Base-by-base conservation (phyloP, 257 asterid genomes). In the Leptodermis oblonga region DNA sequence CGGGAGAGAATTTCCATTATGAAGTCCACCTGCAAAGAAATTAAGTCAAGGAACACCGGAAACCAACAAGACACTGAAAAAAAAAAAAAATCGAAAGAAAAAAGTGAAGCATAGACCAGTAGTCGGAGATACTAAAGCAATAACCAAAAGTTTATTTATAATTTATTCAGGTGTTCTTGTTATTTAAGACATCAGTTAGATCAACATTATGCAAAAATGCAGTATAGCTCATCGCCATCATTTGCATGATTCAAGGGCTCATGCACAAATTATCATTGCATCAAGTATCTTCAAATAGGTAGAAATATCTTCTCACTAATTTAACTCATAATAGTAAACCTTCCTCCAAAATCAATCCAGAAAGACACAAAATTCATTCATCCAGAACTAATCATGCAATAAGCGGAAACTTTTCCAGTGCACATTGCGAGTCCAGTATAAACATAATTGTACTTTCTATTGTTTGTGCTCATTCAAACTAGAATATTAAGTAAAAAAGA, bases 1-100 rank as follows among this genome's bases (percentile, higher is more conserved):
- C 99, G 97, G 59, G 95, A 87, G 70, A 91, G 97, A 46, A 94
- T 91, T 73, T 87, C 99, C 97, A 94, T 94, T 56, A 91, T 83
- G 72, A 91, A 94, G 75, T 87, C 97, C 77, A 94, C 96, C 99
- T 93, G 87, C 49, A 84, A 72, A 62, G 58, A 23, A 60, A 53
- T 37, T 33, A 70, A 61, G 51, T 72, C 37, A 73, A 18, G 45
- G n/a, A 59, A 54, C 41, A 60, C 69, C 36, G 45, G 46, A 63
- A 30, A 59, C 11, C 5, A 49, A 60, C 23, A 13, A 51, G 31
- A 18, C 28, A 22, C 28, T 11, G n/a, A 41, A 39, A 34, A n/a
- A n/a, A 51, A 25, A 55, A 36, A 37, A 37, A 33, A 56, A 58
- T 48, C 42, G 26, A 69, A 6, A 63, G 25, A 25, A 51, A 62